Evolutionary conservation across 768 basidiomycete genomes (phyloP), one percentile per base, ranked within the genome.

Genomic region (Lyophyllum atratum): DNA sequence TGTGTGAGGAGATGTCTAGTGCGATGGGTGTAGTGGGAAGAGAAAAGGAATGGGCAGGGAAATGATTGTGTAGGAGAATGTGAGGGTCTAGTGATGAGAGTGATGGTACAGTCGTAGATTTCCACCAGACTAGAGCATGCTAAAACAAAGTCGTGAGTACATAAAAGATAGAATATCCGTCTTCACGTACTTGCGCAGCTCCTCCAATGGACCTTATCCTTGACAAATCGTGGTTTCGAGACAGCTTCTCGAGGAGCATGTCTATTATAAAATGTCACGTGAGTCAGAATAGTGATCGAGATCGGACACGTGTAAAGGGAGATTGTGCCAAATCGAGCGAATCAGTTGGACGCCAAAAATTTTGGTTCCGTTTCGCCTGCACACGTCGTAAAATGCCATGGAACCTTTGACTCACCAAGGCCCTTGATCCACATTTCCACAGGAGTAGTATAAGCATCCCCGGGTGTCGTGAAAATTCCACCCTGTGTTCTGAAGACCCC

Each of bases 381-480:
- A 55, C 51, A 64, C 65, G 67, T 60, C 55, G 52, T 64, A 52
- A 49, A 54, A 59, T 51, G n/a, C n/a, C n/a, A n/a, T n/a, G 47
- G 15, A 58, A 61, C 49, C 49, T 31, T 40, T 58, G 54, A 75
- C 87, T 72, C 70, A 92, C 92, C 92, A 49, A 94, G 81, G 15
- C 81, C 89, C 69, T 90, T 92, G 53, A 92, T 85, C 92, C 92
- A 93, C 89, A 93, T 92, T 66, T 94, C 92, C 45, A 94, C 82
- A 1, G 92, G 92, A 7, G 92, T 92, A 37, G 90, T 93, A 68
- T 89, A 92, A 22, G 90, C 90, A 71, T 93, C 91, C 28, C 90
- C 90, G 4, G 89, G 88, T 0, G 89, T 90, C 43, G 89, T 92
- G 72, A 92, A 92, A 56, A 93, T 89, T 5, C 92, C 92, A 46